Evolutionary conservation across 2,329 filamentous ascomycete genomes (phyloP).

Genomic region (Fusarium mangiferae): DNA sequence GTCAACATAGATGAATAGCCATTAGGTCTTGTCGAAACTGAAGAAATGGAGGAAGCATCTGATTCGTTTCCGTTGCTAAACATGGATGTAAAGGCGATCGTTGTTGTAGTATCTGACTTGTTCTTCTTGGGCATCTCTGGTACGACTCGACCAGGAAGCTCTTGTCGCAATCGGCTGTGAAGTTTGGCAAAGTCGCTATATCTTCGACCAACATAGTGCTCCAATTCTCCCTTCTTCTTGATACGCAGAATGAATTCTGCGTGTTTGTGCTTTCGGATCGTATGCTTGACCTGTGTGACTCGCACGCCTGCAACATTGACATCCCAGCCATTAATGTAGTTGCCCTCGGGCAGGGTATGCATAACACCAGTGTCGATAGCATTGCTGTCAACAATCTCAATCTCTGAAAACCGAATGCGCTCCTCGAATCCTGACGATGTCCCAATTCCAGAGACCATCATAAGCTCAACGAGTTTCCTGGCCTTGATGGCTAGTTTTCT

Average conservation of each 20-base stretch:
- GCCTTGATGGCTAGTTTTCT: slow-evolving; percentile 92
- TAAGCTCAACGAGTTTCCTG: slow-evolving; percentile 94
- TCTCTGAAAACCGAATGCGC: slow-evolving; percentile 93
- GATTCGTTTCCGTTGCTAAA: slow-evolving; percentile 72
- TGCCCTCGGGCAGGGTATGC: slow-evolving; percentile 87
- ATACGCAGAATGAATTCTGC: slow-evolving; percentile 92
- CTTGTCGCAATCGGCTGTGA: slow-evolving; percentile 80
- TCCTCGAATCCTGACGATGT: slow-evolving; percentile 98
- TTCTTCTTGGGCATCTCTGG: slow-evolving; percentile 92
- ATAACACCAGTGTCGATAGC: slow-evolving; percentile 92
- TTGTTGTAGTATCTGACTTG: slow-evolving; percentile 76
- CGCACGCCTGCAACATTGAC: slow-evolving; percentile 90
- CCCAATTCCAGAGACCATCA: slow-evolving; percentile 98
- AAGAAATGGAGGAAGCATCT: slow-evolving; percentile 83
- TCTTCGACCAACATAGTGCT: slow-evolving; percentile 82
- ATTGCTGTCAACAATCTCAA: slow-evolving; percentile 94
- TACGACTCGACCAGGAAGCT: slow-evolving; percentile 90
- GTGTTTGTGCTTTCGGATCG: slow-evolving; percentile 89
- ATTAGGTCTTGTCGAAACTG: slow-evolving; percentile 71
- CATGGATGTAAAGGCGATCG: slow-evolving; percentile 65
- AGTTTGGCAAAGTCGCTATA: slow-evolving; percentile 89
- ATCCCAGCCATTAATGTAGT: slow-evolving; percentile 96
- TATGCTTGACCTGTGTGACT: slow-evolving; percentile 82
- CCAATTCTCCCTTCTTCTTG: slow-evolving; percentile 78
- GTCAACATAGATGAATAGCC: slow-evolving; percentile 42